A percentile compares a stretch with the other conserved stretches of the same genome.
phyloP scores from a whole-genome alignment of 768 basidiomycete species.

The Lactifluus pinguis region DNA sequence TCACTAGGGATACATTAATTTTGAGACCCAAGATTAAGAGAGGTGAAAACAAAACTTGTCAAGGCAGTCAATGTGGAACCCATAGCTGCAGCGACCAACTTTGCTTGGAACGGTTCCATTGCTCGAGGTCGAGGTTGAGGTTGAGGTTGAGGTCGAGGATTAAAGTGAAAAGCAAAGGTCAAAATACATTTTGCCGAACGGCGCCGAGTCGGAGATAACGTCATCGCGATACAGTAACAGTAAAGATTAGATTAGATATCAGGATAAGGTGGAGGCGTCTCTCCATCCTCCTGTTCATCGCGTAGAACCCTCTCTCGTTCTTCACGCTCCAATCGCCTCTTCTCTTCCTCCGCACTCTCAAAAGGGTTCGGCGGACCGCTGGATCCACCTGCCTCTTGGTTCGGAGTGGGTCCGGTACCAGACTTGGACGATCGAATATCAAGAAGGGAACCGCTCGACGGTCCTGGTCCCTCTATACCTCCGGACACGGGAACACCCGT shows the following conservation, averaged over 20 bases:
- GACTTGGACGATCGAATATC: conserved; percentile 28
- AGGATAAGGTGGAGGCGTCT: conserved; percentile 38
- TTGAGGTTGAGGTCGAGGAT: not conserved
- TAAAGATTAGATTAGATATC: conserved; percentile 25
- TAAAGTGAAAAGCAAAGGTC: not conserved
- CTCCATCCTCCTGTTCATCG: conserved; percentile 28
- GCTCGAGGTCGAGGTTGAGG: not conserved
- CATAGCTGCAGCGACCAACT: conserved; percentile 68
- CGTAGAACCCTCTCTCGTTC: conserved; percentile 41
- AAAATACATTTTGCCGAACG: not conserved
- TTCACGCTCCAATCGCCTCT: conserved; percentile 46
- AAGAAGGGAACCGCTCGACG: conserved; percentile 53
- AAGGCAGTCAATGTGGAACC: conserved; percentile 77
- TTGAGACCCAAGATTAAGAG: not conserved
- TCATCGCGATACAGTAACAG: not conserved
- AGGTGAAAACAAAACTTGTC: conserved; percentile 47
- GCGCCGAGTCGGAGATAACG: not conserved
- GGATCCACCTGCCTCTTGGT: conserved; percentile 22
- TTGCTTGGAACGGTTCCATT: conserved; percentile 73
- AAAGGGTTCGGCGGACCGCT: conserved; percentile 16
- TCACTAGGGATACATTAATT: conserved; percentile 52
- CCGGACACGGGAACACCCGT: conserved; percentile 65
- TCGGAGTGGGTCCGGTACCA: not conserved
- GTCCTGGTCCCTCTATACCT: conserved; percentile 52
- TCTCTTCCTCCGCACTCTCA: conserved; percentile 57